Evolutionary conservation across 164 flowering plant species (phyloP), one percentile per base, ranked within the genome.

Genomic region (Berberis vulgaris): DNA sequence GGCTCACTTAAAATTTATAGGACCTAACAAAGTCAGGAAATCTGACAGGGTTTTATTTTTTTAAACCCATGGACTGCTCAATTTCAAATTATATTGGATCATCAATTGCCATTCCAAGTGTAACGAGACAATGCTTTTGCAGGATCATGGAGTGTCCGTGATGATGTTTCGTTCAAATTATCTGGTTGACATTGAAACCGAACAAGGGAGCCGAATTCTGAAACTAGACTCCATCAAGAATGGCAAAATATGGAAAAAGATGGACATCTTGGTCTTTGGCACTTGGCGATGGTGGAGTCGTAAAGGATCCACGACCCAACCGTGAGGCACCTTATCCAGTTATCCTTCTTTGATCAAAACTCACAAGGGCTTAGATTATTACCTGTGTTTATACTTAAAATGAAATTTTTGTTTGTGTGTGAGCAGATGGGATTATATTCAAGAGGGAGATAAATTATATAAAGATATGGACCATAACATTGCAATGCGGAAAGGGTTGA

Each of bases 261-360:
- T 70, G 53, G 73, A 70, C 46, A 41, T 65, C 41, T 45, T 70
- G 61, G 54, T 70, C 58, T 70, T 70, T 50, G 65, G 65, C 44
- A 45, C 94, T 1, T 89, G 97, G 92, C 99, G 87, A 54, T 94
- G 97, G 99, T 57, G 60, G 60, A 56, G 58, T 2, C 68, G 64
- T 8, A 45, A 54, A 8, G 73, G 66, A 7, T 8, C 3, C 8
- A 59, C 59, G 45, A 26, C 26, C 26, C 65, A 65, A 50, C 68
- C 60, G 73, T 70, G 43, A 73, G 82, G 6, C 26, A 26, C 26
- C 26, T 46, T n/a, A 0, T 3, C 7, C 50, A 6, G 50, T 6
- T 7, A 47, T 47, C 3, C 39, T 3, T 26, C 53, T 49, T 4
- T 6, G 38, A 59, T 41, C 38, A 26, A 26, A 26, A 26, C 10